Percentiles rank a stretch among this genome's conserved stretches.
Evolutionary conservation across 345 rosid species (phyloP).

Genomic region (Alliaria petiolata): DNA sequence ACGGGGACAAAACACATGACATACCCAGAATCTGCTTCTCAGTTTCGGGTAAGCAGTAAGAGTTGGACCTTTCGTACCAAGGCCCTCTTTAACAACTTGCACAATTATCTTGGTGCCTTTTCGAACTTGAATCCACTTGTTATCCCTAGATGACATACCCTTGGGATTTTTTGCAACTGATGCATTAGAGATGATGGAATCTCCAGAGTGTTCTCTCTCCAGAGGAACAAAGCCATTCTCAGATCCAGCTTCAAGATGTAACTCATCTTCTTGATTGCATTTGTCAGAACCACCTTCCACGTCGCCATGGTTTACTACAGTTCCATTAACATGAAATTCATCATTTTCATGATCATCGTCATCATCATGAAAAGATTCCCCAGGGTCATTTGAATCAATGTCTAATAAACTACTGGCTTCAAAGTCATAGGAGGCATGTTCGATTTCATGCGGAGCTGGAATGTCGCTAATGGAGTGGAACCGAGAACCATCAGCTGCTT

Average conservation of each 20-base stretch:
- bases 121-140: constrained; percentile 71
- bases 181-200: constrained; percentile 32
- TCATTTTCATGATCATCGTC: constrained; percentile 62
- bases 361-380: constrained; percentile 52
- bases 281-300: constrained; percentile 42
- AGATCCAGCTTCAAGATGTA: constrained; percentile 44
- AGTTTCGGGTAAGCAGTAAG: constrained; percentile 88
- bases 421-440: constrained; percentile 33
- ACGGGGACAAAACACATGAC: background rate
- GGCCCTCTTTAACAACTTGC: constrained; percentile 97
- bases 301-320: constrained; percentile 46
- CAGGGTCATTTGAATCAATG: constrained; percentile 43
- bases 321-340: constrained; percentile 69
- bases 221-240: constrained; percentile 27
- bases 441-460: constrained; percentile 35
- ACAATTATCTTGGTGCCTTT: constrained; percentile 92
- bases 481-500: constrained; percentile 38
- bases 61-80: constrained; percentile 91
- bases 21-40: constrained; percentile 96
- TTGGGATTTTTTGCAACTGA: constrained; percentile 35
- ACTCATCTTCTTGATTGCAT: constrained; percentile 40
- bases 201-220: constrained; percentile 34
- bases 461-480: constrained; percentile 35
- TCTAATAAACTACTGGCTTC: constrained; percentile 38
- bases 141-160: constrained; percentile 32